Base-by-base conservation (phyloP, 306 rosid genomes). In the Lithocarpus polystachyus region DNA sequence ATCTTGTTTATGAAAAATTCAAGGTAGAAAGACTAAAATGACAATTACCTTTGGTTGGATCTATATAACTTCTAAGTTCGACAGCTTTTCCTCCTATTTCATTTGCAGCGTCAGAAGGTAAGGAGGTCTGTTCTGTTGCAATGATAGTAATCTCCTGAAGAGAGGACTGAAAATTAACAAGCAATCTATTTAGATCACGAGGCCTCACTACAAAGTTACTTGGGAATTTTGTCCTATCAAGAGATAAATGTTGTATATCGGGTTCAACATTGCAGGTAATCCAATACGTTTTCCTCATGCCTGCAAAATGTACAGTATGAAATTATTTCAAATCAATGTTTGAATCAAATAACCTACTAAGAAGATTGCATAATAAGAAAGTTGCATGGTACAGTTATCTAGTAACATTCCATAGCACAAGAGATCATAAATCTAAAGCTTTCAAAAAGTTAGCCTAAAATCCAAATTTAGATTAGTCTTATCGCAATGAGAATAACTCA, bases 1-100 rank as follows among this genome's bases (percentile, higher is more conserved):
- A 83, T 37, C 73, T 71, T 26, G 43, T 62, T 22, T 53, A 22
- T 20, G 55, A 71, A 70, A 61, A 69, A 82, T 65, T 69, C 79
- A 51, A 70, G 22, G 54, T 62, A 74, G 72, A 53, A 76, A 79
- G 35, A 9, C 22, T 15, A 37, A 56, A 19, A 31, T 19, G 4
- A 31, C n/a, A 14, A 45, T 78, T 82, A 95, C 98, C 98, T 90
- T 92, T 91, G 69, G 97, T 90, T 73, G 99, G 99, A 86, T 95
- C 99, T 74, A 88, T 80, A 79, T 95, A 95, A 87, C 99, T 95
- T 83, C 97, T 86, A 70, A 92, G 89, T 82, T 95, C 97, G 59
- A 92, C 98, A 2, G 98, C 93, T 87, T 95, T 92, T 83, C 99
- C 98, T 73, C 93, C 99, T 78, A 89, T 89, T 75, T 92, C 99